These are phyloP conservation scores for Lagerstroemia speciosa DNA, from an alignment of 345 rosid species.

Conservation along the genomic window DNA sequence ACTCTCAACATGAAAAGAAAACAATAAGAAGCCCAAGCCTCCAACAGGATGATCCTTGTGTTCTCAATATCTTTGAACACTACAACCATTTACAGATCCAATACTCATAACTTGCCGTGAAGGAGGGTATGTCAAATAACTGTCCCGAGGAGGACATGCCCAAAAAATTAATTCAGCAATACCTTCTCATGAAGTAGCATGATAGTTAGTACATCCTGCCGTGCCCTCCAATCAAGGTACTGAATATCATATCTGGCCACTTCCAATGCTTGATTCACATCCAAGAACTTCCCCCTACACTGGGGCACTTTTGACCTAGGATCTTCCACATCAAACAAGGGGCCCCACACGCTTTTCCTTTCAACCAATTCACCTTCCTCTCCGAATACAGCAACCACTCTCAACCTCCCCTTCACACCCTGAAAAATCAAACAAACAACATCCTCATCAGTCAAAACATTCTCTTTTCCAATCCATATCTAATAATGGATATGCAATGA, in stretches of 20 bases:
- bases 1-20: not conserved
- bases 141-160: not conserved
- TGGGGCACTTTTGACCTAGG: conserved; percentile 83
- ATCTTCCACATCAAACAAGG: conserved; percentile 85
- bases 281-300: conserved; percentile 75
- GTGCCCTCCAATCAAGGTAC: conserved; percentile 92
- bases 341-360: conserved; percentile 69
- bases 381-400: conserved; percentile 73
- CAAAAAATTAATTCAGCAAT: not conserved
- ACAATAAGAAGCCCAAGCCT: not conserved
- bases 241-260: conserved; percentile 89
- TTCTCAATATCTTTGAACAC: not conserved
- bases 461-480: not conserved
- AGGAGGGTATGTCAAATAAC: not conserved
- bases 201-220: conserved; percentile 87
- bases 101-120: not conserved
- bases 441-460: not conserved
- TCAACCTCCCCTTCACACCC: conserved; percentile 54
- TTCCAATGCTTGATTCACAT: conserved; percentile 82
- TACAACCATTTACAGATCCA: not conserved
- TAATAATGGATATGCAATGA: not conserved
- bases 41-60: not conserved
- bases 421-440: conserved; percentile 15
- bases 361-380: conserved; percentile 58
- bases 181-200: conserved; percentile 97